Evolutionary conservation across 371 early-diverging fungal species (phyloP), one percentile per base, ranked within the genome.

Genomic region (Nematocida sp.): DNA sequence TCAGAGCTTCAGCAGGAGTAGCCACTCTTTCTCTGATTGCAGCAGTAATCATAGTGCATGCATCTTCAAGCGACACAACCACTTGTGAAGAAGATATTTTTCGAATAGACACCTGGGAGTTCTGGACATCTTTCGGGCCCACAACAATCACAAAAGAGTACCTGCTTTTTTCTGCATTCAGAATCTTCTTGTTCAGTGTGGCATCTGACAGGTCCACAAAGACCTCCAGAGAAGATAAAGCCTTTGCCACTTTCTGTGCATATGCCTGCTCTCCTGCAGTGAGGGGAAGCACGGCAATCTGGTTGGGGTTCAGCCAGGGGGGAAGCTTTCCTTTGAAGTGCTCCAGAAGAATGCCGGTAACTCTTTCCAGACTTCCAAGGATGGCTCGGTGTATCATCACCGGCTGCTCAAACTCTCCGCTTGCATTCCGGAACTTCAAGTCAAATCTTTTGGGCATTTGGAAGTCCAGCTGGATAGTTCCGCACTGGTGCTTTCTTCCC

Each of bases 341-440:
- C 85, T 98, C 97, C 50, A 90, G 90, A 66, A 98, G 82, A 77
- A 98, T 94, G 50, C 93, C 99, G 81, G 94, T 87, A 88, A 94
- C 88, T 76, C 99, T 88, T 84, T 98, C 99, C 32, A 98, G 83
- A n/a, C 91, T 90, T 40, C 99, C 99, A 46, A 96, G 86, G 76
- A 98, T 90, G 23, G 99, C 97, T 64, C 99, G 89, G 83, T 98
- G 99, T 62, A 98, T 93, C 81, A 98, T 96, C 51, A 98, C 91
- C 21, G 99, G 99, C 23, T 91, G 87, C 63, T 89, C 85, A 78
- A 84, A 83, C 74, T 21, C 82, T 54, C 83, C 83, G 41, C 85
- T 86, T 17, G 76, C 58, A 87, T 67, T 86, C 66, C 88, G 89
- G 86, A 89, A 95, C 81, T 89, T 87, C 58, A 96, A 86, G 40